Percentiles rank a stretch among this genome's conserved stretches.
Evolutionary conservation across 495 filamentous ascomycete genomes (phyloP).

Genomic region (Daldinia childiae): DNA sequence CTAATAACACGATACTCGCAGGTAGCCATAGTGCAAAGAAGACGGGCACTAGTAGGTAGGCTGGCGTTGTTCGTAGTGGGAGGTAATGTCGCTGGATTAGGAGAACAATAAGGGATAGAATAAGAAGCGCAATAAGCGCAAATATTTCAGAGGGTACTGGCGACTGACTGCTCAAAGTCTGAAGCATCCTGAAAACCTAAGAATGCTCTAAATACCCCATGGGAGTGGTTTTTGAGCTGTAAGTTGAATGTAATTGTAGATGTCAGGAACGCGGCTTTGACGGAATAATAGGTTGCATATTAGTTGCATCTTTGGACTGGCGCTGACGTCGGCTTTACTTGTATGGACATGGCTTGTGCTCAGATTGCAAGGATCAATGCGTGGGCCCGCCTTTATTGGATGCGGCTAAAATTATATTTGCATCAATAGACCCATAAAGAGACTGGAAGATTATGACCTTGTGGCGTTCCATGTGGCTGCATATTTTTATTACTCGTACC

Average conservation of each 20-base stretch:
- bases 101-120: slow-evolving; percentile 78
- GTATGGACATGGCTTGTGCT: slow-evolving; percentile 10
- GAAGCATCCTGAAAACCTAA: slow-evolving; percentile 45
- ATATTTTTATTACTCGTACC: not conserved
- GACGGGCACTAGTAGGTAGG: slow-evolving; percentile 88
- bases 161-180: slow-evolving; percentile 49
- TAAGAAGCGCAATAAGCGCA: slow-evolving; percentile 72
- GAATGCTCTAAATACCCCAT: slow-evolving; percentile 26
- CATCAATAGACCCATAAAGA: not conserved
- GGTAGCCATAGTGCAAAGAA: slow-evolving; percentile 94
- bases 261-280: slow-evolving; percentile 8
- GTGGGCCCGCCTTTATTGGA: not conserved
- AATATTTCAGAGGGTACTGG: slow-evolving; percentile 76
- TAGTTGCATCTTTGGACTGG: not conserved
- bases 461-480: slow-evolving; percentile 12
- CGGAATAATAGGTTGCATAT: slow-evolving; percentile 9
- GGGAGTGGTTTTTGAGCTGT: slow-evolving; percentile 4
- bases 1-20: slow-evolving; percentile 90
- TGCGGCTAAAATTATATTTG: slow-evolving; percentile 11
- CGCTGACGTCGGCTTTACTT: slow-evolving; percentile 35
- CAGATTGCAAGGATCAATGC: not conserved
- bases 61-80: slow-evolving; percentile 87
- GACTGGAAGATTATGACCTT: not conserved
- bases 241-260: slow-evolving; percentile 28
- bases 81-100: slow-evolving; percentile 88